Evolutionary conservation across 208 protist genomes (phyloP).

Genomic region (Acanthamoeba rhysodes): DNA sequence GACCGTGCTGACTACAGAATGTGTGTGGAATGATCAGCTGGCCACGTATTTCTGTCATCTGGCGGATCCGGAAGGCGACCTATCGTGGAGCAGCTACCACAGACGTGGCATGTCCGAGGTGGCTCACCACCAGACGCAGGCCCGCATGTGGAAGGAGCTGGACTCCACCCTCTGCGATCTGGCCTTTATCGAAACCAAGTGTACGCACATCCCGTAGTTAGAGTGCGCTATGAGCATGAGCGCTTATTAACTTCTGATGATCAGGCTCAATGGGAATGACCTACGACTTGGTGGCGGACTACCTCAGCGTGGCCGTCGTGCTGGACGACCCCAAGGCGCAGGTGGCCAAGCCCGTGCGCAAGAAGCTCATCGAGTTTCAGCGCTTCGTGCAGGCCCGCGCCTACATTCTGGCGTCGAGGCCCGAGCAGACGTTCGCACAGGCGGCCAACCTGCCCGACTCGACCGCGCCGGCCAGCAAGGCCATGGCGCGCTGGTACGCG

Average conservation of each 20-base stretch:
- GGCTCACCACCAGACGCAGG: constrained; percentile 79
- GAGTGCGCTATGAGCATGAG: too few relatives aligned
- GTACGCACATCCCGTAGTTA: too few relatives aligned
- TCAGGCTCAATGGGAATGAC: constrained; percentile 76
- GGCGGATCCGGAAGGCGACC: constrained; percentile 63
- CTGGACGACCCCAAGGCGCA: not conserved
- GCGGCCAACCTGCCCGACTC: constrained; percentile 84
- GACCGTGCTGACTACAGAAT: not conserved
- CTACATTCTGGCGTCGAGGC: constrained; percentile 66
- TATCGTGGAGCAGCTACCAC: constrained; percentile 40
- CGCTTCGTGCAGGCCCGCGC: constrained; percentile 73
- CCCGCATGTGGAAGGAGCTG: constrained; percentile 68
- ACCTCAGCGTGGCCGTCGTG: constrained; percentile 12
- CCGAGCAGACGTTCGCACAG: constrained; percentile 83
- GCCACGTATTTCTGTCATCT: constrained; percentile 35
- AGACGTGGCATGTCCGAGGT: constrained; percentile 75
- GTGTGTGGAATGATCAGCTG: not conserved
- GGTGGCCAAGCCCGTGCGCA: not conserved
- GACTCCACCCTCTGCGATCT: constrained; percentile 75
- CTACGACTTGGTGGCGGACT: constrained; percentile 83
- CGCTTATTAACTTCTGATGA: too few relatives aligned
- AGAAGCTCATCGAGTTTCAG: constrained; percentile 69
- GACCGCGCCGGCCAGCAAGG: constrained; percentile 50
- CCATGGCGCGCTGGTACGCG: constrained; percentile 65
- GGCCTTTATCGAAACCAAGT: constrained; percentile 83